These are phyloP conservation scores for Sungouiozyma intestinalis DNA, from an alignment of 805 yeast genomes.

Conservation along the genomic window DNA sequence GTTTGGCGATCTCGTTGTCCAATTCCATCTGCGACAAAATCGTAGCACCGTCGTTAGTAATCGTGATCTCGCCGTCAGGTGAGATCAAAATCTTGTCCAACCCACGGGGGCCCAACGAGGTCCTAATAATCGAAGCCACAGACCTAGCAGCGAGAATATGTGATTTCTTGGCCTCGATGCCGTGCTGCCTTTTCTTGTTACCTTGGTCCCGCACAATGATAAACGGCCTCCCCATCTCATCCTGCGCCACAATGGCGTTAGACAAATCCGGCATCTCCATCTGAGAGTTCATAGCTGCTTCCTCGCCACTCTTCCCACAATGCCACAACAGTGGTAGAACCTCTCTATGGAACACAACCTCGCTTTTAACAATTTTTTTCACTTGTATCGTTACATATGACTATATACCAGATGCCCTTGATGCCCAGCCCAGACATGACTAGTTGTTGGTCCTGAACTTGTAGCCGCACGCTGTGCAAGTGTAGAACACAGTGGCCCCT, in stretches of 20 bases:
- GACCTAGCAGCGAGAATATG: slow-evolving; percentile 93
- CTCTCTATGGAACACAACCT: too few species aligned
- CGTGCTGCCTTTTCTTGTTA: slow-evolving; percentile 54
- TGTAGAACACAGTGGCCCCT: slow-evolving; percentile 98
- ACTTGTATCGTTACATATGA: neutral
- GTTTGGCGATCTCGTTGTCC: slow-evolving; percentile 91
- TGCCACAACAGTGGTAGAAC: too few species aligned
- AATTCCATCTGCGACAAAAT: slow-evolving; percentile 92
- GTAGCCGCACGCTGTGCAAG: slow-evolving; percentile 89
- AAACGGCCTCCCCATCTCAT: slow-evolving; percentile 98
- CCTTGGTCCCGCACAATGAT: slow-evolving; percentile 89
- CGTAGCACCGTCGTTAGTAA: slow-evolving; percentile 98
- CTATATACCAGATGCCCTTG: too few species aligned
- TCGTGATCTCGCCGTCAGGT: slow-evolving; percentile 96
- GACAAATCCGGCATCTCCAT: slow-evolving; percentile 79
- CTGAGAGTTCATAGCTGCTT: slow-evolving; percentile 5
- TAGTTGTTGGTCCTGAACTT: slow-evolving; percentile 89
- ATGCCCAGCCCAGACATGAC: too few species aligned
- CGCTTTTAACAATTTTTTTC: too few species aligned
- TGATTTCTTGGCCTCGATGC: slow-evolving; percentile 68
- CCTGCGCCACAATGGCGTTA: slow-evolving; percentile 97
- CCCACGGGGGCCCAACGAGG: slow-evolving; percentile 97
- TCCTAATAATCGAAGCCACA: slow-evolving; percentile 82
- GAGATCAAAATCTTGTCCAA: slow-evolving; percentile 88
- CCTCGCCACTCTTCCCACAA: neutral